phyloP scores from a whole-genome alignment of 305 asterid species.

The Ruellia speciosa region DNA sequence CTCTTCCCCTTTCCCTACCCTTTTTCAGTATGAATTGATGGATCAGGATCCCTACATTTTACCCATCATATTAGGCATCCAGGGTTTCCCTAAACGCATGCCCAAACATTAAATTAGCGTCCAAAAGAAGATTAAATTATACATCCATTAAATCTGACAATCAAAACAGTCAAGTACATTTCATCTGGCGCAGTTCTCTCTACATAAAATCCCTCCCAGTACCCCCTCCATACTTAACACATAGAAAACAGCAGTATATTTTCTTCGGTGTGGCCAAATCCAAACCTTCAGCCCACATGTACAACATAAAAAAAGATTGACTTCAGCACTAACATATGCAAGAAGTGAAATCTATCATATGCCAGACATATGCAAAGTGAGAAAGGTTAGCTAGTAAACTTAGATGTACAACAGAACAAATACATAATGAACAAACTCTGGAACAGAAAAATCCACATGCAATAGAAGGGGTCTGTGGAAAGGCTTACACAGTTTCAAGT shows the following conservation, averaged over 20 bases:
- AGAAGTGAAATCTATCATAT: neutral
- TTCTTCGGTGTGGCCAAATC: neutral
- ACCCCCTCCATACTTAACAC: constrained; percentile 3
- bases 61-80: no score
- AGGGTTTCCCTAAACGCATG: neutral
- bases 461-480: neutral
- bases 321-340: neutral
- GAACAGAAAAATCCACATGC: no score
- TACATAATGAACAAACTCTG: neutral
- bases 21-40: no score
- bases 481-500: constrained; percentile 12
- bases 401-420: neutral
- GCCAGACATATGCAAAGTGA: neutral
- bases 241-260: neutral
- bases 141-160: neutral
- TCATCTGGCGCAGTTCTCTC: neutral
- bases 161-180: neutral
- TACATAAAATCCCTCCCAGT: constrained; percentile 2
- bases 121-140: no score
- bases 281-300: constrained; percentile 8
- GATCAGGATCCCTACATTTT: no score
- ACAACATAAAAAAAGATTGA: constrained; percentile 14
- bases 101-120: no score
- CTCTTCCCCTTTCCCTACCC: no score
- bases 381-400: neutral